Percentiles rank a stretch among this genome's conserved stretches.
phyloP scores from a whole-genome alignment of 2,329 filamentous ascomycete species.

The Lojkania enalia region DNA sequence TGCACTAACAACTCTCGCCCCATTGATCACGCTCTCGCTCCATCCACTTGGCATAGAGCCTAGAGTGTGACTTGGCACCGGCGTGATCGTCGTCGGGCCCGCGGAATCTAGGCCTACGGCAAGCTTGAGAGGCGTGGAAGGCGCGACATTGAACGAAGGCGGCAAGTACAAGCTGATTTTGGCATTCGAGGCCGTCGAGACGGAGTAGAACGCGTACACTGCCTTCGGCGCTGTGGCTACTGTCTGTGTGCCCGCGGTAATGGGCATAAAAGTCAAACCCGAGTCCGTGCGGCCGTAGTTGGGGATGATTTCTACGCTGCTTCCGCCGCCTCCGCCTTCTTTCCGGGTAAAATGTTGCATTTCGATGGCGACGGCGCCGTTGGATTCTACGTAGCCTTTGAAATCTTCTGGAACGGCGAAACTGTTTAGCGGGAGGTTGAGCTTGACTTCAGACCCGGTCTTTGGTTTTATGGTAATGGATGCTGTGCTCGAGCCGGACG shows the following conservation, averaged over 20 bases:
- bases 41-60: conserved; percentile 49
- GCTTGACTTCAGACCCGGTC: conserved; percentile 18
- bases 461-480: conserved; percentile 24
- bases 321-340: conserved; percentile 5
- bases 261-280: conserved; percentile 24
- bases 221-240: conserved; percentile 18
- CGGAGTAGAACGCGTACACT: conserved; percentile 23
- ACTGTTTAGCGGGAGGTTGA: conserved; percentile 24
- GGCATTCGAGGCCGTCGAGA: conserved; percentile 13
- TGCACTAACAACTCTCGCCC: conserved; percentile 49
- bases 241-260: conserved; percentile 20
- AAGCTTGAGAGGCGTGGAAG: conserved; percentile 50
- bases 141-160: conserved; percentile 54
- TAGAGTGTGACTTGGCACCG: conserved; percentile 38
- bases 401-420: conserved; percentile 16
- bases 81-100: conserved; percentile 18
- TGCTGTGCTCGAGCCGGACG: conserved; percentile 18
- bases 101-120: conserved; percentile 50
- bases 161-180: conserved; percentile 42
- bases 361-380: conserved; percentile 26
- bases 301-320: conserved; percentile 19
- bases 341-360: conserved; percentile 21
- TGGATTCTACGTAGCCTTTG: conserved; percentile 27
- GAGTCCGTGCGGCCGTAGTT: conserved; percentile 32
- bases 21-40: conserved; percentile 51